These are phyloP conservation scores for Plasmodium coatneyi DNA, from an alignment of 169 alveolate species.

Conservation along the genomic window DNA sequence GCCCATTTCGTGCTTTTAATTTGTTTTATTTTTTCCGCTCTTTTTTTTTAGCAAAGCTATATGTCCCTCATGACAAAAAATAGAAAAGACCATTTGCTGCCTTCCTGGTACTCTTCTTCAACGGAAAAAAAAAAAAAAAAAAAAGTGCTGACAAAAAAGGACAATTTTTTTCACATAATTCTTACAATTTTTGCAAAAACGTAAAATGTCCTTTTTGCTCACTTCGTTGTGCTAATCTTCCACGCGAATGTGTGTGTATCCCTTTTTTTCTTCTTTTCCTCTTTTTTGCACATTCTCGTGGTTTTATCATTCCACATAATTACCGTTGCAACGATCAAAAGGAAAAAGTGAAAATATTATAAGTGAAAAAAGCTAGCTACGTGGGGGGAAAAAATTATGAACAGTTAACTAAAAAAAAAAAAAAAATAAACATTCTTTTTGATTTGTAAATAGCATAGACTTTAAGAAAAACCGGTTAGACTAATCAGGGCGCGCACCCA, in stretches of 20 bases:
- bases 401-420: background rate
- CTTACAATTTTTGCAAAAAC: background rate
- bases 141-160: background rate
- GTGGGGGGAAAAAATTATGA: background rate
- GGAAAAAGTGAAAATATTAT: background rate
- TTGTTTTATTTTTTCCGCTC: background rate
- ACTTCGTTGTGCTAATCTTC: background rate
- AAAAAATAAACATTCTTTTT: background rate
- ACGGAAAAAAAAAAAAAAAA: background rate
- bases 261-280: background rate
- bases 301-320: background rate
- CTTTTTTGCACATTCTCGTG: background rate
- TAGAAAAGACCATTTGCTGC: background rate
- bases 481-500: background rate
- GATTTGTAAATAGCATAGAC: background rate
- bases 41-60: background rate
- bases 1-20: background rate
- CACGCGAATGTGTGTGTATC: constrained; percentile 10
- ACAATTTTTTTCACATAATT: background rate
- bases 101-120: background rate
- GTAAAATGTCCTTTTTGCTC: background rate
- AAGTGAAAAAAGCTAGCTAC: background rate
- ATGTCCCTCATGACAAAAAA: background rate
- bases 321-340: background rate
- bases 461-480: background rate